phyloP scores from a whole-genome alignment of 1,284 basidiomycete species.

The Leccinum solheimii region DNA sequence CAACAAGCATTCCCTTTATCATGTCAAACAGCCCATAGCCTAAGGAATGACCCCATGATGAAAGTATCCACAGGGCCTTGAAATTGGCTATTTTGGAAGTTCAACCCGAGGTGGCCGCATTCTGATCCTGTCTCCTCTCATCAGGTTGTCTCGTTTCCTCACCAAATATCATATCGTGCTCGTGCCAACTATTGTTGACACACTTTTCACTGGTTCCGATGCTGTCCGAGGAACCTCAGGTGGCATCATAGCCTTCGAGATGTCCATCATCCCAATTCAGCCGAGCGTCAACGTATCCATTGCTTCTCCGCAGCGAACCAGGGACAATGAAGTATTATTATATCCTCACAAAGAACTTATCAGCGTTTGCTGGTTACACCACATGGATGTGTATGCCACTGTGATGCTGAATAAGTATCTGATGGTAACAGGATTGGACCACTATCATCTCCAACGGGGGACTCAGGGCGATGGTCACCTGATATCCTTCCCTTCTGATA shows the following conservation, averaged over 20 bases:
- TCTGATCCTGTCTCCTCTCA: constrained; percentile 17
- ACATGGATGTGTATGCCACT: constrained; percentile 8
- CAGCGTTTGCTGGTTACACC: neutral
- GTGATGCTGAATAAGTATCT: constrained; percentile 29
- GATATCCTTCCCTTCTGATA: constrained; percentile 21
- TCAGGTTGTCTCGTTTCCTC: constrained; percentile 3
- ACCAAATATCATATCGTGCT: neutral
- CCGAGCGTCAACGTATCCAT: neutral
- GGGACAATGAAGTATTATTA: too few relatives aligned
- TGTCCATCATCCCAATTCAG: neutral
- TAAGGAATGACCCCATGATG: constrained; percentile 18
- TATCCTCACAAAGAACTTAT: neutral
- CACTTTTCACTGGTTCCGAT: constrained; percentile 21
- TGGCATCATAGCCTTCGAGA: constrained; percentile 16
- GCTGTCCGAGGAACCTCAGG: constrained; percentile 26
- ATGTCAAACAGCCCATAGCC: constrained; percentile 19
- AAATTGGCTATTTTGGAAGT: constrained; percentile 12
- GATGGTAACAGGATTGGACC: constrained; percentile 18
- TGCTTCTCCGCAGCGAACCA: constrained; percentile 9
- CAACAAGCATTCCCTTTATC: constrained; percentile 21
- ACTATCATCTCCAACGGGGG: neutral
- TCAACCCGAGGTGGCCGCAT: constrained; percentile 18
- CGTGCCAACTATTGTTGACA: constrained; percentile 19
- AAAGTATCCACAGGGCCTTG: neutral
- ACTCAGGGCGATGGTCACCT: constrained; percentile 28